These are phyloP conservation scores for Articulospora tetracladia DNA, from an alignment of 495 filamentous ascomycete genomes.

Conservation along the genomic window DNA sequence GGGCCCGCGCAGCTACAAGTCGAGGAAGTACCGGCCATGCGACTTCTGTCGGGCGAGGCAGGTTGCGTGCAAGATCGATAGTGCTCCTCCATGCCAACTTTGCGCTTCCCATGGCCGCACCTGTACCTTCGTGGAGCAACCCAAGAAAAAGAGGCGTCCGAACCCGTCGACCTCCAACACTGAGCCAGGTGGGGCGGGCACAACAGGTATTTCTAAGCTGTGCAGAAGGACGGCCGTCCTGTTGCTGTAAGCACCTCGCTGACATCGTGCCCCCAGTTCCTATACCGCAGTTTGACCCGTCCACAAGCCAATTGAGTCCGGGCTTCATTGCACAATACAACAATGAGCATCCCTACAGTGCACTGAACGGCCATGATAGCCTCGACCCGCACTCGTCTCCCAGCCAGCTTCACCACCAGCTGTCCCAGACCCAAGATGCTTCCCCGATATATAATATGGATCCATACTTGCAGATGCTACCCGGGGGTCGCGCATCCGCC, in stretches of 20 bases:
- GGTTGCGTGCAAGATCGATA: conserved; percentile 26
- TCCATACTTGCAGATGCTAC: conserved; percentile 22
- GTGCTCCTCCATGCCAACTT: conserved; percentile 27
- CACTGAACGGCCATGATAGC: conserved; percentile 12
- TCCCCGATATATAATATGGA: conserved; percentile 22
- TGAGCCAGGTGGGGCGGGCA: conserved; percentile 9
- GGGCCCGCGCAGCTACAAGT: conserved; percentile 25
- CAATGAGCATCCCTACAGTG: conserved; percentile 18
- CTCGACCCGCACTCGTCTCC: conserved; percentile 19
- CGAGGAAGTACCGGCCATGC: conserved; percentile 26
- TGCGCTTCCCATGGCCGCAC: conserved; percentile 29
- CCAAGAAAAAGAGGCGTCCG: conserved; percentile 26
- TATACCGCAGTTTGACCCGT: conserved; percentile 19
- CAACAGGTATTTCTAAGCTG: conserved; percentile 10
- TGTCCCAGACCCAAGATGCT: conserved; percentile 9
- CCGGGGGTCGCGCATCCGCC: conserved; percentile 12
- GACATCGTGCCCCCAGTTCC: conserved; percentile 6
- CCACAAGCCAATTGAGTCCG: conserved; percentile 20
- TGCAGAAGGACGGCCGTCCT: neutral
- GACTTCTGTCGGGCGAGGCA: conserved; percentile 25
- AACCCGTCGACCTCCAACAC: conserved; percentile 15
- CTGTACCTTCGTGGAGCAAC: conserved; percentile 33
- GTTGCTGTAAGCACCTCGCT: neutral
- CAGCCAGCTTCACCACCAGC: conserved; percentile 16
- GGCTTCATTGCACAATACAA: conserved; percentile 24